Conservation (phyloP, 352 stramenopile genomes). For the Pythium sp. region DNA sequence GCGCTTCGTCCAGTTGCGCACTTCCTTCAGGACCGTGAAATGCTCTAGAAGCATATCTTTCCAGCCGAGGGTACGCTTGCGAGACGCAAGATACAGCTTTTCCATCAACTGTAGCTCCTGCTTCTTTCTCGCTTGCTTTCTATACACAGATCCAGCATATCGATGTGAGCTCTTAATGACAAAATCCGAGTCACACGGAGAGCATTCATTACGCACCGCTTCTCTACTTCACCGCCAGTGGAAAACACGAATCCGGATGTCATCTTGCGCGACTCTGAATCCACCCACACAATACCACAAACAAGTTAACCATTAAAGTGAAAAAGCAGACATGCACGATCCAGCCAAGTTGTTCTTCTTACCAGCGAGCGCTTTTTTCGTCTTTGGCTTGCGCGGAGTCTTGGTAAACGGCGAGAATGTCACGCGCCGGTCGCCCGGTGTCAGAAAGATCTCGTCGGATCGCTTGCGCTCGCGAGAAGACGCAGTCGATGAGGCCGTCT, state of each 20-base stretch:
- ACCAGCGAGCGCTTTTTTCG: conserved; percentile 16
- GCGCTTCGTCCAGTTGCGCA: conserved; percentile 25
- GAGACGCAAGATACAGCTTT: conserved; percentile 41
- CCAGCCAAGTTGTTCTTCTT: not conserved
- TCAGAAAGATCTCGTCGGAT: conserved; percentile 28
- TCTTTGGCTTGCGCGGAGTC: conserved; percentile 15
- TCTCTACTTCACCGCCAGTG: conserved; percentile 15
- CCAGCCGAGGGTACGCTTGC: conserved; percentile 33
- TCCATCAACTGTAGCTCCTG: conserved; percentile 47
- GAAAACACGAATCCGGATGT: conserved; percentile 22
- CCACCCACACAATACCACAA: not conserved
- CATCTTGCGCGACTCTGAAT: conserved; percentile 17
- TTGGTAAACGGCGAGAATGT: conserved; percentile 80
- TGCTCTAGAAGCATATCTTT: conserved; percentile 36
- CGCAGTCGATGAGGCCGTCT: conserved; percentile 10
- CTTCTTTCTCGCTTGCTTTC: conserved; percentile 28
- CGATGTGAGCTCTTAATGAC: not conserved
- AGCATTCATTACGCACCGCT: conserved; percentile 3
- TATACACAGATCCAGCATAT: not conserved
- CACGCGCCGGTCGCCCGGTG: conserved; percentile 40
- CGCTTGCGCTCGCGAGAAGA: conserved; percentile 22
- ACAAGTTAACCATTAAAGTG: not conserved
- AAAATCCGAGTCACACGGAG: not conserved
- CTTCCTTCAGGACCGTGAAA: conserved; percentile 36
- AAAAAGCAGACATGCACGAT: not conserved